Evolutionary conservation across 768 basidiomycete genomes (phyloP).

Genomic region (Boletales sp.): DNA sequence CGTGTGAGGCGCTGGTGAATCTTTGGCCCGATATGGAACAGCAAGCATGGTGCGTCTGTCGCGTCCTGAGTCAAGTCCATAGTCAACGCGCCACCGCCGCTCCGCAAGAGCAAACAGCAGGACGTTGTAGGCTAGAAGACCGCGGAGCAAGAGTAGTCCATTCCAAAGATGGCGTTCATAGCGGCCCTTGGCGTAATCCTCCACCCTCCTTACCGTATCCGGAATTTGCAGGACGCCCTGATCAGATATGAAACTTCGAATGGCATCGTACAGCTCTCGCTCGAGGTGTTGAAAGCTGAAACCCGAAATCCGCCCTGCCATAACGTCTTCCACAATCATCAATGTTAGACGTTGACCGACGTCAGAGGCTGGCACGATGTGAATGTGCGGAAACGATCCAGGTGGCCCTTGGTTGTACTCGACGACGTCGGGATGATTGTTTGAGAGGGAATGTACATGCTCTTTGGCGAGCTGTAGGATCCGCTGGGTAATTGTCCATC

Average conservation of each 20-base stretch:
- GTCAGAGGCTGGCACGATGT: slow-evolving; percentile 1
- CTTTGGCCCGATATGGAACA: too few relatives aligned
- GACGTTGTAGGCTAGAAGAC: slow-evolving; percentile 26
- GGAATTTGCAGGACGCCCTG: neutral
- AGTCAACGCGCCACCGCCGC: slow-evolving; percentile 28
- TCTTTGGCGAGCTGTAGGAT: neutral
- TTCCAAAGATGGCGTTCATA: too few relatives aligned
- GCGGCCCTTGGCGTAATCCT: neutral
- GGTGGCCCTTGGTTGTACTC: neutral
- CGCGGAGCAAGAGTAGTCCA: slow-evolving; percentile 26
- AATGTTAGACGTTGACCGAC: slow-evolving; percentile 1
- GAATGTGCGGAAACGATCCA: slow-evolving; percentile 9
- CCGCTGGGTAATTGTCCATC: neutral
- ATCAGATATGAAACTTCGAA: slow-evolving; percentile 12
- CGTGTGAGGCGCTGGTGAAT: too few relatives aligned
- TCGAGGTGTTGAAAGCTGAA: slow-evolving; percentile 5
- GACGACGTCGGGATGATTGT: neutral
- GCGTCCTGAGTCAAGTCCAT: too few relatives aligned
- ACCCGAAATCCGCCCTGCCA: slow-evolving; percentile 7
- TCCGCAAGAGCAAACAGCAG: slow-evolving; percentile 25
- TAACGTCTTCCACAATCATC: slow-evolving; percentile 4
- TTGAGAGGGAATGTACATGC: neutral
- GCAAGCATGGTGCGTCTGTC: too few relatives aligned
- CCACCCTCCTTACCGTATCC: neutral
- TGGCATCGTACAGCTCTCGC: neutral